Evolutionary conservation across 2,329 filamentous ascomycete species (phyloP).

Genomic region (Cytospora mali): DNA sequence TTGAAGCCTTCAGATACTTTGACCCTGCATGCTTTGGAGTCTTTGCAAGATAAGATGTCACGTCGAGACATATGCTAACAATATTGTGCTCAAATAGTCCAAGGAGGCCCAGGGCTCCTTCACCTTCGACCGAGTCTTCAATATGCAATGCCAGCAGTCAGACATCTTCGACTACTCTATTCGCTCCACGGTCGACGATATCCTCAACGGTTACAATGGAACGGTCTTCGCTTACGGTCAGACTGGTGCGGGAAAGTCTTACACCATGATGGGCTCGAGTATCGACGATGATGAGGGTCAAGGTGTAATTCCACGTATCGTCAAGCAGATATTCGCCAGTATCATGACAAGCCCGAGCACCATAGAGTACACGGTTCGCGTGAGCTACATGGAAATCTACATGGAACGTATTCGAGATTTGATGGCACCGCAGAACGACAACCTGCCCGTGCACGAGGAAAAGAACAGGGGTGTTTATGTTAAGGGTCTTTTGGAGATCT

Average conservation of each 20-base stretch:
- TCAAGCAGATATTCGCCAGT: slow-evolving; percentile 96
- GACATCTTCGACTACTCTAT: slow-evolving; percentile 99
- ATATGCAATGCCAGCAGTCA: slow-evolving; percentile 84
- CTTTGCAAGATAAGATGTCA: not conserved
- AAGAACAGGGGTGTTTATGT: slow-evolving; percentile 96
- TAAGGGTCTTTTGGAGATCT: slow-evolving; percentile 91
- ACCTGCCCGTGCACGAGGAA: slow-evolving; percentile 96
- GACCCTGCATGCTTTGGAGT: not conserved
- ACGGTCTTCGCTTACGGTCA: slow-evolving; percentile 98
- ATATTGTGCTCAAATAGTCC: slow-evolving; percentile 55
- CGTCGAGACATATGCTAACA: not conserved
- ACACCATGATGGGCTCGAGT: slow-evolving; percentile 97
- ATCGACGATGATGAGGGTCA: slow-evolving; percentile 87
- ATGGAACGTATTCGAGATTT: slow-evolving; percentile 98
- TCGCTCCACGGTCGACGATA: slow-evolving; percentile 92
- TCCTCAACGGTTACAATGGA: slow-evolving; percentile 98
- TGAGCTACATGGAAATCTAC: slow-evolving; percentile 99
- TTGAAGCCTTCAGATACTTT: not conserved
- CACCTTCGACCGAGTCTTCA: slow-evolving; percentile 97
- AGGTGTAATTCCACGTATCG: slow-evolving; percentile 94
- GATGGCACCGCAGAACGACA: slow-evolving; percentile 89
- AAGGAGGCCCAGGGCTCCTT: slow-evolving; percentile 82
- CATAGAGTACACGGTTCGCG: slow-evolving; percentile 97
- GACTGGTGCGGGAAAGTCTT: slow-evolving; percentile 97
- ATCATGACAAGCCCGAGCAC: slow-evolving; percentile 89